Percentiles rank a stretch among this genome's conserved stretches.
Conservation (phyloP, 495 filamentous ascomycete genomes). For the Penicillium desertorum region DNA sequence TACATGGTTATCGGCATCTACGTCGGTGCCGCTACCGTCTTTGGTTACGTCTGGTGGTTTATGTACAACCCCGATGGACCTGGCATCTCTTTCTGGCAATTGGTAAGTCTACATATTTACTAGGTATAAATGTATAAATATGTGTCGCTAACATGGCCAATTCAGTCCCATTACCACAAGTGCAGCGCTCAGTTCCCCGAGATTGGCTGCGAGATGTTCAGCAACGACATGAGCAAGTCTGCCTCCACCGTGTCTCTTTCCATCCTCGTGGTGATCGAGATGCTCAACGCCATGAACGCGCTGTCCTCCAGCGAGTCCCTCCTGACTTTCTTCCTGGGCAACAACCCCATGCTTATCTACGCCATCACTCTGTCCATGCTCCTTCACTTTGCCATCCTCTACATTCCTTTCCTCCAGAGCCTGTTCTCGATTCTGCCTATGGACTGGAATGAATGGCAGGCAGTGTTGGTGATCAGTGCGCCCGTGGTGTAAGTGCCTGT, state of each 20-base stretch:
- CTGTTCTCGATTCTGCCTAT: conserved; percentile 92
- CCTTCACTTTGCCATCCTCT: conserved; percentile 91
- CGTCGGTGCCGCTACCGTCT: conserved; percentile 92
- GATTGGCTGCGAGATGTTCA: conserved; percentile 94
- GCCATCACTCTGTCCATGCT: conserved; percentile 94
- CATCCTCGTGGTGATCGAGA: conserved; percentile 95
- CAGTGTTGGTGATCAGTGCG: conserved; percentile 81
- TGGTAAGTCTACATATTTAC: conserved; percentile 50
- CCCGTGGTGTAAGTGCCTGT: conserved; percentile 82
- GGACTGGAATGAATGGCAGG: conserved; percentile 88
- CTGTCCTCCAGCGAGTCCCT: conserved; percentile 94
- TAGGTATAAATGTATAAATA: too few relatives aligned
- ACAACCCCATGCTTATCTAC: conserved; percentile 96
- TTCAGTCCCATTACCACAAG: conserved; percentile 82
- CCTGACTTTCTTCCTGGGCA: conserved; percentile 87
- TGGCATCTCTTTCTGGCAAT: conserved; percentile 87
- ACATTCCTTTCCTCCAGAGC: conserved; percentile 82
- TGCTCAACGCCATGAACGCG: conserved; percentile 99
- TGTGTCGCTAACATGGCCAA: conserved; percentile 18
- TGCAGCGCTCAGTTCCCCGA: conserved; percentile 85
- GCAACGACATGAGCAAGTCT: conserved; percentile 81
- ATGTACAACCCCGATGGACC: conserved; percentile 92
- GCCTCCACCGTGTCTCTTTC: conserved; percentile 94
- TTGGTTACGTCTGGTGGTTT: conserved; percentile 99
- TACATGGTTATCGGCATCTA: conserved; percentile 97